phyloP scores from a whole-genome alignment of 2,329 filamentous ascomycete genomes.

The Dryadomyces quercus-mongolicae region DNA sequence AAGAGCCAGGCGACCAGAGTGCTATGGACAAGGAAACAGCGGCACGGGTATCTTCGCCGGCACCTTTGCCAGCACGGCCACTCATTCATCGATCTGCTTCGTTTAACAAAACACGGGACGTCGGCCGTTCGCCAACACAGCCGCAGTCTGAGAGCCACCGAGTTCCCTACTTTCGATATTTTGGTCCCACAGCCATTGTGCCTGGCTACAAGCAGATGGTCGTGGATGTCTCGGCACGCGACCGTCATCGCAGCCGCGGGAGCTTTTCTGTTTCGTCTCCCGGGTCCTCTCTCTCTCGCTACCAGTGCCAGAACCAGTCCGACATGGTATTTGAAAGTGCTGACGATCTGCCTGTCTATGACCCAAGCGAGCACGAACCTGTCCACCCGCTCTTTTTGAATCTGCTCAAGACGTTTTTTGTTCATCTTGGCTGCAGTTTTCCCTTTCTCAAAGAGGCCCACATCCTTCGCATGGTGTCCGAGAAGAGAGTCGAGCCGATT shows the following conservation, averaged over 20 bases:
- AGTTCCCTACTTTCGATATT: constrained; percentile 84
- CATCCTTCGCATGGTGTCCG: constrained; percentile 53
- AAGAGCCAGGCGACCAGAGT: neutral
- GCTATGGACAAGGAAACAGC: too few relatives aligned
- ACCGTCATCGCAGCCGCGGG: constrained; percentile 47
- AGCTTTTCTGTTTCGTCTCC: constrained; percentile 45
- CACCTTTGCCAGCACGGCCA: too few relatives aligned
- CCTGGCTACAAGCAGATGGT: constrained; percentile 92
- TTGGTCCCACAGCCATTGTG: constrained; percentile 82
- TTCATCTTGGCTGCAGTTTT: constrained; percentile 73
- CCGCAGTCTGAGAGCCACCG: constrained; percentile 39
- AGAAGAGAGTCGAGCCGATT: constrained; percentile 73
- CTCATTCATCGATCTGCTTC: too few relatives aligned
- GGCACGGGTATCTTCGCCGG: too few relatives aligned
- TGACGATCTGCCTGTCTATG: constrained; percentile 60
- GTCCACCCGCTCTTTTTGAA: constrained; percentile 65
- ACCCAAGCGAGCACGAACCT: constrained; percentile 55
- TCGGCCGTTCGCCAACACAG: constrained; percentile 2
- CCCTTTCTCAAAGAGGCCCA: constrained; percentile 68
- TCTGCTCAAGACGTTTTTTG: constrained; percentile 70
- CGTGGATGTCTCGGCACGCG: constrained; percentile 50
- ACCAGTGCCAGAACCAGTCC: constrained; percentile 19
- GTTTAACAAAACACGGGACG: too few relatives aligned
- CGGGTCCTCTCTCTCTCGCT: constrained; percentile 19
- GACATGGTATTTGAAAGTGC: constrained; percentile 23